phyloP scores from a whole-genome alignment of 2,329 filamentous ascomycete species.

The Aspergillus pseudoterreus region DNA sequence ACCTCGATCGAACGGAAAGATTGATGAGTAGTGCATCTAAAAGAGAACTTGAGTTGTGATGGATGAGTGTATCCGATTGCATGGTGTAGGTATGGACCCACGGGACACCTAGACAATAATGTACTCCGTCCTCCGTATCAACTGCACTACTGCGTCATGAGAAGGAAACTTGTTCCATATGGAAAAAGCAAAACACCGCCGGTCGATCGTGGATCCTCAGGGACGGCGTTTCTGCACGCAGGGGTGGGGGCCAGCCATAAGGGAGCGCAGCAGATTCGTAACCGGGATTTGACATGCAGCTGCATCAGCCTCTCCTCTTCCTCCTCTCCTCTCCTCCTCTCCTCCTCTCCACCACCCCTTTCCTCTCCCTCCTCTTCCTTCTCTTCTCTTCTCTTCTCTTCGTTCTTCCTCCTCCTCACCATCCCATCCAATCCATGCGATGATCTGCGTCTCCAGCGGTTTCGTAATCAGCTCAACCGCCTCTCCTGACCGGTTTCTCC shows the following conservation, averaged over 20 bases:
- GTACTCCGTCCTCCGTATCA: not conserved
- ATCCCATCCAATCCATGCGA: not conserved
- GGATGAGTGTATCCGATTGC: too few species aligned
- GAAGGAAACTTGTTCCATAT: not conserved
- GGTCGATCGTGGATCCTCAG: conserved; percentile 5
- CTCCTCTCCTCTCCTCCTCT: not conserved
- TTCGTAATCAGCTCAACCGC: not conserved
- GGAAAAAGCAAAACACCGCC: not conserved
- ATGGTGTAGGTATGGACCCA: too few species aligned
- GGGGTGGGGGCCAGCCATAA: not conserved
- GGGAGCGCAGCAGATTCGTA: not conserved
- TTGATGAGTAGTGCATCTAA: too few species aligned
- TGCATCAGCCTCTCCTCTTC: not conserved
- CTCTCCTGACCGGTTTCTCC: not conserved
- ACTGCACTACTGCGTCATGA: not conserved
- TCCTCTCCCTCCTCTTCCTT: not conserved
- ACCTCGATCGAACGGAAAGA: too few species aligned
- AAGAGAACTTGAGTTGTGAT: too few species aligned
- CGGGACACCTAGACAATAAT: too few species aligned
- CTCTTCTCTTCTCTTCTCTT: too few species aligned
- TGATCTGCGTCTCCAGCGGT: not conserved
- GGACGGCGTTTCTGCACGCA: conserved; percentile 1
- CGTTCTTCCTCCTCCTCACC: not conserved
- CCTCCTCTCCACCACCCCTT: not conserved
- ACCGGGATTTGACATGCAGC: not conserved